These are phyloP conservation scores for Schizothecium vesticola DNA, from an alignment of 495 filamentous ascomycete genomes.

Conservation along the genomic window DNA sequence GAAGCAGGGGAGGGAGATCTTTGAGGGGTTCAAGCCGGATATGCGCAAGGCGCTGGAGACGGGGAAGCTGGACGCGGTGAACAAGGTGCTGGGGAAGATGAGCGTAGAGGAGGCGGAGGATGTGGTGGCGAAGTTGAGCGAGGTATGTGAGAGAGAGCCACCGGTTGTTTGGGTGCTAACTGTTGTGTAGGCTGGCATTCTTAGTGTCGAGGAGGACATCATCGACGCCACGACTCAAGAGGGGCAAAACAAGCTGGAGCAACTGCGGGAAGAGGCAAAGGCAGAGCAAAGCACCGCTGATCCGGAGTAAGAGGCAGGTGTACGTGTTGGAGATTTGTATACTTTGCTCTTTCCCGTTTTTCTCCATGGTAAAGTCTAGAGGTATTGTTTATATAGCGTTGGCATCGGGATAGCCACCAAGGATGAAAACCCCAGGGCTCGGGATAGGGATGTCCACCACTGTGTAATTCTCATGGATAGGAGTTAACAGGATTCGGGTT, in stretches of 20 bases:
- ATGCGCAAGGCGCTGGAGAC: constrained; percentile 76
- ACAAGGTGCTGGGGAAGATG: constrained; percentile 91
- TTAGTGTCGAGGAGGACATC: constrained; percentile 86
- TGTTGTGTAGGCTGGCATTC: constrained; percentile 62
- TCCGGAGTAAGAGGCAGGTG: constrained; percentile 26
- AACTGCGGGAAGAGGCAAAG: constrained; percentile 58
- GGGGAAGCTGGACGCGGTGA: constrained; percentile 86
- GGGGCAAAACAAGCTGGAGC: constrained; percentile 68
- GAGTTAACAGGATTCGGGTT: background rate
- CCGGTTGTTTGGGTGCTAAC: constrained; percentile 6
- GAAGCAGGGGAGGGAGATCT: constrained; percentile 64
- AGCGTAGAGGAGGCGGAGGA: constrained; percentile 89
- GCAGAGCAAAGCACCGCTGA: constrained; percentile 23
- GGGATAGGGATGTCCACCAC: background rate
- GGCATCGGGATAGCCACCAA: background rate
- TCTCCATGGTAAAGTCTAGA: background rate
- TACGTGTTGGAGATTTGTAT: background rate
- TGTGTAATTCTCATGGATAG: background rate
- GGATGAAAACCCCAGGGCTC: background rate
- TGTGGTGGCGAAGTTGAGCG: constrained; percentile 73
- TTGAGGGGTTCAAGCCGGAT: constrained; percentile 74
- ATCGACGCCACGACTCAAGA: constrained; percentile 96
- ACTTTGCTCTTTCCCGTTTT: background rate
- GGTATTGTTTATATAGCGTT: background rate
- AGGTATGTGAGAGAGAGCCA: constrained; percentile 39